Percentiles rank a stretch among this genome's conserved stretches.
Conservation (phyloP, 2,329 filamentous ascomycete genomes). For the Verticillium alfalfae region DNA sequence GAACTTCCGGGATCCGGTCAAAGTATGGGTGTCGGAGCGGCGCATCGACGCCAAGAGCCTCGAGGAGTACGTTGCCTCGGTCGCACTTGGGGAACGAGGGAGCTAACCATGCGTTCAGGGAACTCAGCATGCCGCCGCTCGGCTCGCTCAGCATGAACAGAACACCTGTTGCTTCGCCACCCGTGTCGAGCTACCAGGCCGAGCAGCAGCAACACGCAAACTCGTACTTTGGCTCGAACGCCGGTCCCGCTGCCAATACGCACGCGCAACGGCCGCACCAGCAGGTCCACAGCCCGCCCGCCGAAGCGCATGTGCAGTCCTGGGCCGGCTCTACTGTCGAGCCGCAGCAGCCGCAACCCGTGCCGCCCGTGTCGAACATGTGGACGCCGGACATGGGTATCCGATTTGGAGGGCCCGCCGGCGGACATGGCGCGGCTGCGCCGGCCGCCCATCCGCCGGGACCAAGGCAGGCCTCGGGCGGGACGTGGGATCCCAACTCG, state of each 20-base stretch:
- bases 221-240: slow-evolving; percentile 11
- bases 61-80: slow-evolving; percentile 57
- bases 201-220: slow-evolving; percentile 8
- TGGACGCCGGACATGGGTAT: slow-evolving; percentile 83
- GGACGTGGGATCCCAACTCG: slow-evolving; percentile 54
- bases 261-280: slow-evolving; percentile 16
- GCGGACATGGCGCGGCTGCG: slow-evolving; percentile 12
- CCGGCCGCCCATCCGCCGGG: background rate
- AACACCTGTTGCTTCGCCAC: slow-evolving; percentile 17
- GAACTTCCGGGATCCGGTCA: slow-evolving; percentile 72
- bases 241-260: slow-evolving; percentile 4
- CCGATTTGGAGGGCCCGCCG: slow-evolving; percentile 55
- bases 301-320: slow-evolving; percentile 51
- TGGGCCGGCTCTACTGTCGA: slow-evolving; percentile 48
- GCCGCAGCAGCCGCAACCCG: slow-evolving; percentile 50
- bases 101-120: slow-evolving; percentile 23
- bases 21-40: slow-evolving; percentile 73
- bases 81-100: background rate
- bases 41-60: slow-evolving; percentile 74
- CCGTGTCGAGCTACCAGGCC: slow-evolving; percentile 9
- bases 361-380: slow-evolving; percentile 42
- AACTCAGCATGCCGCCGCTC: slow-evolving; percentile 46
- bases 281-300: slow-evolving; percentile 18
- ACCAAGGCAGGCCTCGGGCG: slow-evolving; percentile 20
- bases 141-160: slow-evolving; percentile 34